Evolutionary conservation across 2,329 filamentous ascomycete species (phyloP).

Genomic region (Trichoderma endophyticum): DNA sequence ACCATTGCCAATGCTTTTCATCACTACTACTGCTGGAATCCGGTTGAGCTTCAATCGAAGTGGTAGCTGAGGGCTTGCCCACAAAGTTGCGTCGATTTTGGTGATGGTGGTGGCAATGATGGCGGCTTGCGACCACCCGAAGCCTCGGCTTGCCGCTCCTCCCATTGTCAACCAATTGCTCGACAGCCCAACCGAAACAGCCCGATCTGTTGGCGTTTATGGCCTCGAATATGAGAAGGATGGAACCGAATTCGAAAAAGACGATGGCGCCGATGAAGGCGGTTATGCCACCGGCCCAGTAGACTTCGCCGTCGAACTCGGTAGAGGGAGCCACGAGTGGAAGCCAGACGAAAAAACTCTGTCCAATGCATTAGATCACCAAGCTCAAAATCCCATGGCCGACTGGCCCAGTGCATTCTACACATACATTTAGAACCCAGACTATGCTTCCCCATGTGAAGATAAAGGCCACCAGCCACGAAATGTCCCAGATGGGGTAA

Average conservation of each 20-base stretch:
- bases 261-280: constrained; percentile 66
- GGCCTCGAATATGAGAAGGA: constrained; percentile 63
- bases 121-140: constrained; percentile 7
- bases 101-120: constrained; percentile 29
- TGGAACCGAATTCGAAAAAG: constrained; percentile 58
- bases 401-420: constrained; percentile 27
- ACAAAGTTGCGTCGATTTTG: constrained; percentile 26
- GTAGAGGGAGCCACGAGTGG: constrained; percentile 52
- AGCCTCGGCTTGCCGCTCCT: constrained; percentile 5
- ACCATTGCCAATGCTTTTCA: constrained; percentile 53
- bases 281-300: constrained; percentile 56
- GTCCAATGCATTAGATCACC: constrained; percentile 40
- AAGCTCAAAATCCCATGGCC: not conserved
- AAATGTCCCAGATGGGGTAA: constrained; percentile 43
- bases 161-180: constrained; percentile 41
- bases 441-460: constrained; percentile 37
- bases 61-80: not conserved
- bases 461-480: constrained; percentile 39
- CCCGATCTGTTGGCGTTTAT: constrained; percentile 63
- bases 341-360: constrained; percentile 62
- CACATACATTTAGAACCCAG: constrained; percentile 31
- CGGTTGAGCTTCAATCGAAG: not conserved
- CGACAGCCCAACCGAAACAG: constrained; percentile 68
- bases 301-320: constrained; percentile 52
- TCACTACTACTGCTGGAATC: not conserved